These are phyloP conservation scores for Priceomyces haplophilus DNA, from an alignment of 805 yeast genomes.

Conservation along the genomic window DNA sequence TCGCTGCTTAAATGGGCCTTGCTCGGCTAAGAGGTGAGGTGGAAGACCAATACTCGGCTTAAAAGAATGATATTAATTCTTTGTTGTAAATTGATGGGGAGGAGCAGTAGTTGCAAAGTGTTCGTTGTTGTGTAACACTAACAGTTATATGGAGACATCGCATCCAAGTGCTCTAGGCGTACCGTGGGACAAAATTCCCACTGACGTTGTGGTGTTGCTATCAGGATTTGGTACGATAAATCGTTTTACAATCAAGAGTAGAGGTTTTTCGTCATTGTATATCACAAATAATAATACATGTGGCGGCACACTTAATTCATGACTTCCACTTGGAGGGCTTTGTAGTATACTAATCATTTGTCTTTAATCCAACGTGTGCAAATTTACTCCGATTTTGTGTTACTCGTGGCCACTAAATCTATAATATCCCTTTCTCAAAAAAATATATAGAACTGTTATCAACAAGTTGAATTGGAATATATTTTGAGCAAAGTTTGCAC, in stretches of 20 bases:
- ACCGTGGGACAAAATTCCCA: conserved; percentile 45
- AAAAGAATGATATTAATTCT: neutral
- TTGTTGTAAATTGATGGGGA: neutral
- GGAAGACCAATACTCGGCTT: neutral
- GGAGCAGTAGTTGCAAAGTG: neutral
- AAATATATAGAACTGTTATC: neutral
- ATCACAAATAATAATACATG: conserved; percentile 6
- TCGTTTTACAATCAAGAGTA: conserved; percentile 7
- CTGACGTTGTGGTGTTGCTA: conserved; percentile 63
- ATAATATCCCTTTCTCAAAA: neutral
- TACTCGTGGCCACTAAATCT: neutral
- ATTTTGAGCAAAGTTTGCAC: neutral
- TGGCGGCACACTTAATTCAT: conserved; percentile 6
- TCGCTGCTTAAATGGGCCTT: conserved; percentile 63
- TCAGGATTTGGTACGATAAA: conserved; percentile 46
- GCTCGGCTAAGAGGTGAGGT: neutral
- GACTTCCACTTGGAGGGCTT: conserved; percentile 1
- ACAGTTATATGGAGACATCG: conserved; percentile 14
- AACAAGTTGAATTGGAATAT: neutral
- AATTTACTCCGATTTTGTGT: neutral
- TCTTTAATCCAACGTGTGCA: too few species aligned
- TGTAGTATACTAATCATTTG: neutral
- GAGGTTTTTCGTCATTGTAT: conserved; percentile 12
- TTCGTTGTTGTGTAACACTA: neutral
- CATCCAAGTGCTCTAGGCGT: conserved; percentile 58